Conservation (phyloP, 2,329 filamentous ascomycete genomes). For the Neodidymelliopsis sp. region DNA sequence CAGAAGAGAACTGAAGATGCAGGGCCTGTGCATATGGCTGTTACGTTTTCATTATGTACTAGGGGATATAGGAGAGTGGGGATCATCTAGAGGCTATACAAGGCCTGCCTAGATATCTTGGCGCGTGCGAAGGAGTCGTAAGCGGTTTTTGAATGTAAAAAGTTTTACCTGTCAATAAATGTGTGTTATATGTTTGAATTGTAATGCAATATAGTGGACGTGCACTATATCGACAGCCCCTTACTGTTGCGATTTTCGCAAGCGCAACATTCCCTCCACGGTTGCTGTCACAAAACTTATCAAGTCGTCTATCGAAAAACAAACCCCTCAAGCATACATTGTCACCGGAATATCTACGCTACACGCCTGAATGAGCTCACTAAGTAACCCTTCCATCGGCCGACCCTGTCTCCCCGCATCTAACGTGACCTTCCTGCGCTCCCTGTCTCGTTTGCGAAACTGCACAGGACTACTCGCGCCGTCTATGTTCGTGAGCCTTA, state of each 20-base stretch:
- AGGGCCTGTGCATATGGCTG: slow-evolving; percentile 4
- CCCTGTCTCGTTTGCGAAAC: slow-evolving; percentile 3
- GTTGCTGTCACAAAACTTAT: too few species aligned
- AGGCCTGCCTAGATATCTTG: slow-evolving; percentile 10
- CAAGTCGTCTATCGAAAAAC: background rate
- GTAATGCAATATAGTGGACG: too few species aligned
- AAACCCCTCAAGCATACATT: background rate
- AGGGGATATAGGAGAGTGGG: background rate
- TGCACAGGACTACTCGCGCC: slow-evolving; percentile 2
- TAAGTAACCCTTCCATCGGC: slow-evolving; percentile 18
- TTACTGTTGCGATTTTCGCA: too few species aligned
- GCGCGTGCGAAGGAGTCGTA: slow-evolving; percentile 7
- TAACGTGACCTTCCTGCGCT: slow-evolving; percentile 12
- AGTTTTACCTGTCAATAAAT: slow-evolving; percentile 6
- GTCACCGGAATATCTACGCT: background rate
- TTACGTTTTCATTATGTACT: background rate
- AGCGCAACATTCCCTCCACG: too few species aligned
- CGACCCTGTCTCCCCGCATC: slow-evolving; percentile 1
- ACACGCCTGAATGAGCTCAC: slow-evolving; percentile 12
- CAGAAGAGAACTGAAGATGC: background rate
- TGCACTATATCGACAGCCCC: too few species aligned
- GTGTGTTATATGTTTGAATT: background rate
- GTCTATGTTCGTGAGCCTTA: slow-evolving; percentile 16
- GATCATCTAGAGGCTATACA: background rate
- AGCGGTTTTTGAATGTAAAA: slow-evolving; percentile 24